These are phyloP conservation scores for Deuterostichococcus epilithicus DNA, from an alignment of 139 green algal genomes.

Conservation along the genomic window DNA sequence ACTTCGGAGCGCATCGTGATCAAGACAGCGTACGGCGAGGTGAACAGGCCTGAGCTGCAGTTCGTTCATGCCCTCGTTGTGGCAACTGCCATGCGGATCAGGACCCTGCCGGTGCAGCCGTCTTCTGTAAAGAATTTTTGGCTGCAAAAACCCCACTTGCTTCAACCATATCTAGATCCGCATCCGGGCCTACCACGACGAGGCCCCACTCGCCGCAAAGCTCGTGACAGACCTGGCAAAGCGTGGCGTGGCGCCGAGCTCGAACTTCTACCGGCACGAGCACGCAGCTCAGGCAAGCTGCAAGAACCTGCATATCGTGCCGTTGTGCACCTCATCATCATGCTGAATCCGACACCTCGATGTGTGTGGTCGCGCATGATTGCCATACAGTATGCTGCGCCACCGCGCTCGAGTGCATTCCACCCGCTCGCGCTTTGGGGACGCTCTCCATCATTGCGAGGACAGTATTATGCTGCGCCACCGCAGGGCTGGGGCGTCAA, in stretches of 20 bases:
- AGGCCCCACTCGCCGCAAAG: slow-evolving; percentile 6
- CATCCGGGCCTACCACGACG: not conserved
- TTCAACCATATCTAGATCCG: not conserved
- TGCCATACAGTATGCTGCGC: too few species aligned
- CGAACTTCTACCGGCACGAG: slow-evolving; percentile 14
- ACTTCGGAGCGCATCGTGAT: not conserved
- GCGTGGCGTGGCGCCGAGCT: slow-evolving; percentile 6
- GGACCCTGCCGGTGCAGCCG: too few species aligned
- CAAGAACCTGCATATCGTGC: not conserved
- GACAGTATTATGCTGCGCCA: too few species aligned
- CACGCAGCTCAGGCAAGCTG: not conserved
- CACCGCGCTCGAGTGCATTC: too few species aligned
- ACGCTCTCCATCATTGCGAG: too few species aligned
- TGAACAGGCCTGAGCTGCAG: not conserved
- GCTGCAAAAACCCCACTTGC: not conserved
- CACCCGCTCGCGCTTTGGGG: too few species aligned
- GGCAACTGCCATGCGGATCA: too few species aligned
- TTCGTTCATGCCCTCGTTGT: too few species aligned
- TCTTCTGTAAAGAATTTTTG: too few species aligned
- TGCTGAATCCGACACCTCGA: not conserved
- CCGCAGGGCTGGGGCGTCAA: not conserved
- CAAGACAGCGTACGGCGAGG: not conserved
- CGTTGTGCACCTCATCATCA: not conserved
- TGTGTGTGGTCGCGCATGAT: too few species aligned
- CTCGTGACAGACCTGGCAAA: slow-evolving; percentile 17